Evolutionary conservation across 805 yeast species (phyloP).

Genomic region (Suhomyces vadensis): DNA sequence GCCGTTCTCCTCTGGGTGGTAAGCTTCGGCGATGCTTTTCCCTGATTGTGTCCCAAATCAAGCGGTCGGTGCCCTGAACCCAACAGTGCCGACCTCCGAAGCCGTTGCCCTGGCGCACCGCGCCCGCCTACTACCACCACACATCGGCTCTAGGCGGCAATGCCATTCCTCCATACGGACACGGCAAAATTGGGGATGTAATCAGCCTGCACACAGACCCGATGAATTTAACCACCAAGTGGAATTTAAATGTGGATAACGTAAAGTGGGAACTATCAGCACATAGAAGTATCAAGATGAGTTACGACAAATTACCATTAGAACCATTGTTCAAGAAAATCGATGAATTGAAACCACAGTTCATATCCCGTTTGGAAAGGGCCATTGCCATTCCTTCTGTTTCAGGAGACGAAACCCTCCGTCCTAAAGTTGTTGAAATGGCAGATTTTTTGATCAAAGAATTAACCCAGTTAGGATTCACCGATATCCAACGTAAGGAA

Average conservation of each 20-base stretch:
- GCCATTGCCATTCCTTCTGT: slow-evolving; percentile 97
- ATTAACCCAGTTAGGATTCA: slow-evolving; percentile 70
- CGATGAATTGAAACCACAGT: slow-evolving; percentile 72
- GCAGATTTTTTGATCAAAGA: slow-evolving; percentile 77
- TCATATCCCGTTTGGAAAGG: slow-evolving; percentile 66
- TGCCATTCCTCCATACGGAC: slow-evolving; percentile 3
- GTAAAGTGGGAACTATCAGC: background rate
- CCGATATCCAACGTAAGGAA: slow-evolving; percentile 77
- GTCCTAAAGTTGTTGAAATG: slow-evolving; percentile 89
- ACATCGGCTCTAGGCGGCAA: background rate
- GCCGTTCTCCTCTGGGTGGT: no score
- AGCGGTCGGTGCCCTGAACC: no score
- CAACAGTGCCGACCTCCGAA: background rate
- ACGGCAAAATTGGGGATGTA: background rate
- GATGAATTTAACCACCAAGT: background rate
- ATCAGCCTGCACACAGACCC: background rate
- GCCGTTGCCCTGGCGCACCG: background rate
- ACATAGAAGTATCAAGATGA: slow-evolving; percentile 30
- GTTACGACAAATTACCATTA: slow-evolving; percentile 41
- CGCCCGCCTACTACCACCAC: no score
- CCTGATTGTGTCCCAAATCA: no score
- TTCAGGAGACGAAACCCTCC: slow-evolving; percentile 82
- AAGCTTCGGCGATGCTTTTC: no score
- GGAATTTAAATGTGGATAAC: no score
- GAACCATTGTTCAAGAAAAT: slow-evolving; percentile 60